Evolutionary conservation across 352 stramenopile species (phyloP), one percentile per base, ranked within the genome.

Genomic region (Phytophthora sp.): DNA sequence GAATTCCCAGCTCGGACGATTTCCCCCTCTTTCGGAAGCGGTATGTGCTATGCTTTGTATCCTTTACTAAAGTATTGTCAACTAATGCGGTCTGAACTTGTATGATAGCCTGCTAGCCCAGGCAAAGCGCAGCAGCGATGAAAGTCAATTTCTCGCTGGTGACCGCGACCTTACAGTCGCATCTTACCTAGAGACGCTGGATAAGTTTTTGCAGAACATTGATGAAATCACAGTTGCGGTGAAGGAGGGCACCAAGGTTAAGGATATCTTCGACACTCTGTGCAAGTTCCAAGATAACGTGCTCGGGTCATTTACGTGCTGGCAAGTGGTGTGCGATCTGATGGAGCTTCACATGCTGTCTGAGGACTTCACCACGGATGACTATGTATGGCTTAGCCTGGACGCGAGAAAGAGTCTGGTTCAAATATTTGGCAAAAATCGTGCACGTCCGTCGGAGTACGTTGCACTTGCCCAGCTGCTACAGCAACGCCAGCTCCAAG

Each of bases 221-320:
- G 85, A 92, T 56, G 62, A 69, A 3, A 87, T 46, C 44, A 89
- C 85, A 51, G 69, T 82, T 43, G 58, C 75, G 1, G 61, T 92
- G 18, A 91, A 87, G 61, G 62, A 68, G 15, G 81, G 74, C 53
- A 59, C 54, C 39, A 82, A 62, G 15, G 74, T 78, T 7, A 74
- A 84, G 15, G 60, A 73, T 15, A 78, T 89, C 12, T 94, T 94
- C 54, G 69, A 87, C 18, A 71, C 72, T 32, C 77, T 94, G 7
- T 77, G 74, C 37, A 78, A 84, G 41, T 92, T 92, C 54, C 62
- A 82, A 46, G 53, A 80, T 55, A 91, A 94, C 34, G 80, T 69
- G 6, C 75, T 94, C 31, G 85, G 85, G n/a, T 92, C 85, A 11
- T 94, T 92, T 72, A 94, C 85, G n/a, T 90, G 85, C 58, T 94